phyloP scores from a whole-genome alignment of 73 alveolate species.

The Breviolum minutum region DNA sequence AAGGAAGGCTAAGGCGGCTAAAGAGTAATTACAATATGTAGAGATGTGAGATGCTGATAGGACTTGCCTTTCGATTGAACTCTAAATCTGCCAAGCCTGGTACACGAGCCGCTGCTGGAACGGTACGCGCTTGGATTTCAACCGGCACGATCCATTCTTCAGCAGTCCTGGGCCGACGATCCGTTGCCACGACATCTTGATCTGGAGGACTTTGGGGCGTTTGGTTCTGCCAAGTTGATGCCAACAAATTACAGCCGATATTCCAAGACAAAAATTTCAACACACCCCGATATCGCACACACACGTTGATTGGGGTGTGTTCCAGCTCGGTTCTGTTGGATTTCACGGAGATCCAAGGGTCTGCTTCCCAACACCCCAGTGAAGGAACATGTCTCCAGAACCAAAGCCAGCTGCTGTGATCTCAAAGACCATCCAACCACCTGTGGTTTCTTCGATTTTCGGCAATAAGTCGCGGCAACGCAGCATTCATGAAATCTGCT shows the following conservation, averaged over 20 bases:
- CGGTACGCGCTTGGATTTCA: slow-evolving; percentile 81
- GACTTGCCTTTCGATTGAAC: neutral
- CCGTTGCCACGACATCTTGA: too few relatives aligned
- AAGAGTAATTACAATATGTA: too few relatives aligned
- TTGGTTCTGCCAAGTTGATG: too few relatives aligned
- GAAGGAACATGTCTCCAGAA: slow-evolving; percentile 68
- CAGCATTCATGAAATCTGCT: neutral
- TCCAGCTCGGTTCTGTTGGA: too few relatives aligned
- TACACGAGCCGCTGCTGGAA: slow-evolving; percentile 44
- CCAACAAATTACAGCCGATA: too few relatives aligned
- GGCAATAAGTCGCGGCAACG: too few relatives aligned
- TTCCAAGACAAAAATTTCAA: too few relatives aligned
- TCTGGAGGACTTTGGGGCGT: too few relatives aligned
- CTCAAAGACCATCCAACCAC: slow-evolving; percentile 85
- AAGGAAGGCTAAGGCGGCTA: too few relatives aligned
- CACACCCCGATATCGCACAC: too few relatives aligned
- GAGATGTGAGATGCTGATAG: neutral
- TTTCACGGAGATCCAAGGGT: neutral
- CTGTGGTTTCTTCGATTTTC: slow-evolving; percentile 13
- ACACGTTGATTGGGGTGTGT: too few relatives aligned
- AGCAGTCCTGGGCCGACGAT: slow-evolving; percentile 3
- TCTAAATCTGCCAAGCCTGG: slow-evolving; percentile 12
- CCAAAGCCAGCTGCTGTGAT: slow-evolving; percentile 83
- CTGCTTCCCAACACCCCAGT: slow-evolving; percentile 92
- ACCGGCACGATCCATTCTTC: slow-evolving; percentile 87